These are phyloP conservation scores for Sclerotinia minor DNA, from an alignment of 2,329 filamentous ascomycete species.

Conservation along the genomic window DNA sequence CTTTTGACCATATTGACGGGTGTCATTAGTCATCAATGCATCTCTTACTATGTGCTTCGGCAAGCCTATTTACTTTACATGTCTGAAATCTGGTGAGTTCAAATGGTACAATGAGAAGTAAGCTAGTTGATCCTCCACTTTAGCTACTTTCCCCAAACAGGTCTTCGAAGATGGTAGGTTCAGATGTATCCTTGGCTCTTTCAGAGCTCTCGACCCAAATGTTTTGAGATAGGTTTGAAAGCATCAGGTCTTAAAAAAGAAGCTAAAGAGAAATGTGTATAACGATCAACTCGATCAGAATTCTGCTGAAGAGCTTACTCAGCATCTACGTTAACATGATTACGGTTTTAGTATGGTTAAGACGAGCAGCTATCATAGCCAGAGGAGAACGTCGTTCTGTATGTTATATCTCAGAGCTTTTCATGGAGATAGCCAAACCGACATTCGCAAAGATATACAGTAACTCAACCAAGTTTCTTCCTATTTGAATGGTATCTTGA, in stretches of 20 bases:
- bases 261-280: neutral
- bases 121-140: neutral
- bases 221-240: neutral
- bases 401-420: neutral
- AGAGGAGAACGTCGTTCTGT: neutral
- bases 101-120: neutral
- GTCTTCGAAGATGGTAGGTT: neutral
- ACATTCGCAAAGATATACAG: neutral
- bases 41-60: too few relatives aligned
- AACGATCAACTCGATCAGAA: neutral
- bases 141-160: neutral
- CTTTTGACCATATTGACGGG: too few relatives aligned
- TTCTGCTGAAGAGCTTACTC: neutral
- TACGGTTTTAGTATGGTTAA: neutral
- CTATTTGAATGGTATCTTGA: neutral
- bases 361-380: neutral
- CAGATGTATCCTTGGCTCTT: too few relatives aligned
- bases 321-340: neutral
- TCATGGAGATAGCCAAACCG: neutral
- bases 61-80: neutral
- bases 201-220: neutral
- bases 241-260: neutral
- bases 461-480: neutral
- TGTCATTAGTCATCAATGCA: neutral
- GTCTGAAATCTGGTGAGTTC: too few relatives aligned